A percentile compares a stretch with the other conserved stretches of the same genome.
Conservation (phyloP, 805 yeast species). For the Debaryomyces prosopidis region DNA sequence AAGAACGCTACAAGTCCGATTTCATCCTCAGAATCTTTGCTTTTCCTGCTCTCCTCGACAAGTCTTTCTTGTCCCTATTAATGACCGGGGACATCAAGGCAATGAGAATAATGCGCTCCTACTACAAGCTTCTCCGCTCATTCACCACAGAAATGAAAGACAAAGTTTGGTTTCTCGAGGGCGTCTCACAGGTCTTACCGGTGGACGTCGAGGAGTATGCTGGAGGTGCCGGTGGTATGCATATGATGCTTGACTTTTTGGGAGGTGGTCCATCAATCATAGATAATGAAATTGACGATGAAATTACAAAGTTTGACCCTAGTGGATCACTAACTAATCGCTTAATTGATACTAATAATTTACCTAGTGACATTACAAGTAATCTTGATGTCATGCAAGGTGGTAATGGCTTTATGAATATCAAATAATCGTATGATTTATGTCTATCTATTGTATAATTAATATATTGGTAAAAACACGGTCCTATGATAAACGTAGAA, state of each 20-base stretch:
- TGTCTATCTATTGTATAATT: not conserved
- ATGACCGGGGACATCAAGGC: constrained; percentile 86
- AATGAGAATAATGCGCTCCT: constrained; percentile 87
- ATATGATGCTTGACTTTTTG: constrained; percentile 84
- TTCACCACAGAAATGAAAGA: constrained; percentile 88
- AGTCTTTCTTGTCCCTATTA: constrained; percentile 69
- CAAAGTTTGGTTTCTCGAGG: constrained; percentile 91
- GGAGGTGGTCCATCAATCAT: constrained; percentile 62
- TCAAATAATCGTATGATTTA: constrained; percentile 16
- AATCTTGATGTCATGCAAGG: constrained; percentile 53
- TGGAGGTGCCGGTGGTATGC: constrained; percentile 87
- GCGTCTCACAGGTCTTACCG: constrained; percentile 84
- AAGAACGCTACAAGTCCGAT: constrained; percentile 80
- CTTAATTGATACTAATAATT: constrained; percentile 52
- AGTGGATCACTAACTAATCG: constrained; percentile 46
- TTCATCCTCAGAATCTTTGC: constrained; percentile 86
- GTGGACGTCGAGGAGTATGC: constrained; percentile 89
- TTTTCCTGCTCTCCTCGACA: constrained; percentile 89
- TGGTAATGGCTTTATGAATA: constrained; percentile 41
- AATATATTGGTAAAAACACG: no score
- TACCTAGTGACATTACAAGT: constrained; percentile 57
- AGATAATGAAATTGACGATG: constrained; percentile 39
- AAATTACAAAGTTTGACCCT: constrained; percentile 43
- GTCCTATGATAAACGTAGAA: no score
- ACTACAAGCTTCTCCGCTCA: constrained; percentile 76